Percentiles rank a stretch among this genome's conserved stretches.
Evolutionary conservation across 2,329 filamentous ascomycete genomes (phyloP).

Genomic region (Ambrosiella xylebori): DNA sequence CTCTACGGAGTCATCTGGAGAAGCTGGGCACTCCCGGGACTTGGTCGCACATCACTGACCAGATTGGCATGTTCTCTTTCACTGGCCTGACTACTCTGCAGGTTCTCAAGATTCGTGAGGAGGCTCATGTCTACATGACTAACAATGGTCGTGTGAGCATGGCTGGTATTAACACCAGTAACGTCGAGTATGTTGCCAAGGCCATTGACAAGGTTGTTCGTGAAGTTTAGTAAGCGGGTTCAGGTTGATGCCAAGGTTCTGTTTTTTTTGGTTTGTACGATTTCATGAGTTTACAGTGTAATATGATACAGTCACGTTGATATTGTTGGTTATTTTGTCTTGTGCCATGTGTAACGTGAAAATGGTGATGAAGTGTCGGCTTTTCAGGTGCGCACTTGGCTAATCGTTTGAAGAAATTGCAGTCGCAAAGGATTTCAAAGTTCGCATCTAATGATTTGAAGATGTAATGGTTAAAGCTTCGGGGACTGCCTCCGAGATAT

Average conservation of each 20-base stretch:
- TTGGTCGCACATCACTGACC: conserved; percentile 95
- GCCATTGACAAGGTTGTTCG: conserved; percentile 73
- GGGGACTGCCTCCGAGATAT: no score
- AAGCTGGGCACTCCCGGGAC: conserved; percentile 68
- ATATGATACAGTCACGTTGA: neutral
- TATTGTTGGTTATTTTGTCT: no score
- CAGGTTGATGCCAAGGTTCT: neutral
- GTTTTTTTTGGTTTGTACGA: neutral
- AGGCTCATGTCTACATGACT: conserved; percentile 75
- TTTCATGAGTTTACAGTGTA: neutral
- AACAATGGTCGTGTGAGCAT: conserved; percentile 98
- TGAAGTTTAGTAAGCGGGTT: conserved; percentile 19
- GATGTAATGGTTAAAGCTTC: no score
- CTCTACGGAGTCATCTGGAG: conserved; percentile 64
- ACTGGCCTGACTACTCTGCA: conserved; percentile 62
- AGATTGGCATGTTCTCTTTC: conserved; percentile 99
- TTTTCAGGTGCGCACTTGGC: no score
- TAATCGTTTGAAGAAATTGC: no score
- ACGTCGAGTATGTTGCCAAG: conserved; percentile 83
- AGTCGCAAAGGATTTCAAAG: no score
- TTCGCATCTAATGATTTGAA: no score
- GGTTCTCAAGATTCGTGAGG: conserved; percentile 50
- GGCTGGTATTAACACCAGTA: conserved; percentile 87
- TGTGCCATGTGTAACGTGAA: no score
- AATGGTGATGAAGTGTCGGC: no score